Evolutionary conservation across 2,329 filamentous ascomycete genomes (phyloP).

Genomic region (Coniosporium tulheliwenetii): DNA sequence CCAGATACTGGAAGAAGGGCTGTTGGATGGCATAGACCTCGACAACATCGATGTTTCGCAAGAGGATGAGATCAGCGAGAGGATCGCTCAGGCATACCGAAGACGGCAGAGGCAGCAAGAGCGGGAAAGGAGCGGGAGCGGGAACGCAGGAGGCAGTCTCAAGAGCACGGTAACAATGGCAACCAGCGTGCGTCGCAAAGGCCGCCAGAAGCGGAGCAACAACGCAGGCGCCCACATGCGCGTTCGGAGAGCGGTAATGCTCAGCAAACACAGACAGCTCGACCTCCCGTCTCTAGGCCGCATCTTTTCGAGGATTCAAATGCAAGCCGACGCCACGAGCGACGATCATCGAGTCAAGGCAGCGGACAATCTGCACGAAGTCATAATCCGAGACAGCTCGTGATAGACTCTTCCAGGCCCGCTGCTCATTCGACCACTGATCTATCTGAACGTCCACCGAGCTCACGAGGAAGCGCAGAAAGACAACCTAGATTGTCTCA

Average conservation of each 20-base stretch:
- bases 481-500: slow-evolving; percentile 21
- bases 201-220: no score
- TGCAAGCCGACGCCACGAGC: slow-evolving; percentile 13
- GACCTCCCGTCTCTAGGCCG: slow-evolving; percentile 31
- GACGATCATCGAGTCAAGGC: slow-evolving; percentile 27
- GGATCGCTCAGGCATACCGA: slow-evolving; percentile 78
- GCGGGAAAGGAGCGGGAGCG: slow-evolving; percentile 25
- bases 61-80: slow-evolving; percentile 79
- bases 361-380: slow-evolving; percentile 16
- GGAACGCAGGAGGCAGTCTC: no score
- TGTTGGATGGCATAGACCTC: slow-evolving; percentile 76
- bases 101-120: slow-evolving; percentile 52
- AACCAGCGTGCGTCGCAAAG: no score
- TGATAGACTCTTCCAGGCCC: slow-evolving; percentile 26
- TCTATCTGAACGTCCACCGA: slow-evolving; percentile 25
- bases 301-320: slow-evolving; percentile 27
- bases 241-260: not conserved
- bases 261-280: slow-evolving; percentile 1
- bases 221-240: no score
- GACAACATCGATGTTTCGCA: slow-evolving; percentile 71
- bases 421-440: slow-evolving; percentile 52
- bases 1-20: slow-evolving; percentile 75
- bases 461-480: slow-evolving; percentile 10
- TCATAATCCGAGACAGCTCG: slow-evolving; percentile 16
- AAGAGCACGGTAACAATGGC: no score